Evolutionary conservation across 1,139 yeast species (phyloP).

Genomic region (Nadsonia commutata): DNA sequence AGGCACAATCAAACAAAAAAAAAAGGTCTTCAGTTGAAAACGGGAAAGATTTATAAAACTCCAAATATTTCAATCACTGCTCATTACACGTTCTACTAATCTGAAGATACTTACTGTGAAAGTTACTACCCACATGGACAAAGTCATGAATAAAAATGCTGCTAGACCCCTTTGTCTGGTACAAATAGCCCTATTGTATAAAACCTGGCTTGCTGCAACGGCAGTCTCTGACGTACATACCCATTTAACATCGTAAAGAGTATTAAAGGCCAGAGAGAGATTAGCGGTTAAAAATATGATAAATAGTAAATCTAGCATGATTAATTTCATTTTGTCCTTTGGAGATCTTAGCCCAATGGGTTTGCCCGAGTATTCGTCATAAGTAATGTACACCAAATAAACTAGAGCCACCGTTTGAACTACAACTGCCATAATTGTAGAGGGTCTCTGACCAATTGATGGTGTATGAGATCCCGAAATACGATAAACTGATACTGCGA

Average conservation of each 20-base stretch:
- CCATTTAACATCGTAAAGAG: slow-evolving; percentile 72
- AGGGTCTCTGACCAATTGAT: slow-evolving; percentile 60
- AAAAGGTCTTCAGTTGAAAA: too few species aligned
- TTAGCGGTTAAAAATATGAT: slow-evolving; percentile 92
- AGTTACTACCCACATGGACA: slow-evolving; percentile 73
- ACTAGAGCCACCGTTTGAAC: slow-evolving; percentile 70
- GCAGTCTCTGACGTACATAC: slow-evolving; percentile 33
- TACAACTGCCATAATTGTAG: slow-evolving; percentile 82
- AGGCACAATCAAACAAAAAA: too few species aligned
- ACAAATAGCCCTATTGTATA: slow-evolving; percentile 37
- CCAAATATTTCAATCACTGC: too few species aligned
- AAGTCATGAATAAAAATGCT: slow-evolving; percentile 58
- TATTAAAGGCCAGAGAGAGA: slow-evolving; percentile 69
- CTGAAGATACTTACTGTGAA: slow-evolving; percentile 73
- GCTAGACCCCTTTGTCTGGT: slow-evolving; percentile 68
- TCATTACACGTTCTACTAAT: slow-evolving; percentile 58
- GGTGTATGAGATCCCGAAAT: slow-evolving; percentile 19
- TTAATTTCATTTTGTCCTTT: slow-evolving; percentile 60
- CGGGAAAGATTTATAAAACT: too few species aligned
- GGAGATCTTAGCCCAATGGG: slow-evolving; percentile 85
- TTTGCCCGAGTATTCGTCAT: slow-evolving; percentile 82
- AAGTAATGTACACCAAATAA: slow-evolving; percentile 67
- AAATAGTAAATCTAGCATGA: slow-evolving; percentile 66
- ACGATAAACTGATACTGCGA: slow-evolving; percentile 16
- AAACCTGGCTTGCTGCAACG: slow-evolving; percentile 1